Percentiles rank a stretch among this genome's conserved stretches.
phyloP scores from a whole-genome alignment of 2,329 filamentous ascomycete genomes.

The Chrysoporthe cubensis region DNA sequence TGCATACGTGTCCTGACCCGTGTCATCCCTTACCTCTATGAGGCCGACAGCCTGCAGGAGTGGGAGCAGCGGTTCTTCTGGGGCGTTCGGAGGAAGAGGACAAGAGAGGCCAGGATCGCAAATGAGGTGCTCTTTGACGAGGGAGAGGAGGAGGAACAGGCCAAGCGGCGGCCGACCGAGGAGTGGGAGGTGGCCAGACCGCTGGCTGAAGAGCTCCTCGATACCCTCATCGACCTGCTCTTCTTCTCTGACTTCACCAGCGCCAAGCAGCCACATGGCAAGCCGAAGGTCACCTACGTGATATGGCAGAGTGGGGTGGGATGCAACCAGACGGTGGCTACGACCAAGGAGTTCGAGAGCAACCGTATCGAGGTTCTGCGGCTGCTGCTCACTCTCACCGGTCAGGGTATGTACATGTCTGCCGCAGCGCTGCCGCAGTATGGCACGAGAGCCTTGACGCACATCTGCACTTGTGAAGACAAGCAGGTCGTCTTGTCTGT shows the following conservation, averaged over 20 bases:
- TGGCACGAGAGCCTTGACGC: slow-evolving; percentile 83
- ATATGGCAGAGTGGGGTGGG: slow-evolving; percentile 99
- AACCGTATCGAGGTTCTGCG: slow-evolving; percentile 90
- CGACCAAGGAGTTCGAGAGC: slow-evolving; percentile 89
- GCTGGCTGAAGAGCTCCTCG: slow-evolving; percentile 88
- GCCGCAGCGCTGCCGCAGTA: slow-evolving; percentile 77
- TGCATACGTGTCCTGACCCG: slow-evolving; percentile 91
- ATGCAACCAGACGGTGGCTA: slow-evolving; percentile 85
- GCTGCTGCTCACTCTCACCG: slow-evolving; percentile 81
- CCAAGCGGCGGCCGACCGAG: slow-evolving; percentile 54
- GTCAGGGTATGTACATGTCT: slow-evolving; percentile 92
- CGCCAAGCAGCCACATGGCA: slow-evolving; percentile 70
- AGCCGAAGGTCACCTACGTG: slow-evolving; percentile 83
- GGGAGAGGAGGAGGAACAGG: slow-evolving; percentile 58
- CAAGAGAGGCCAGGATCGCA: slow-evolving; percentile 65
- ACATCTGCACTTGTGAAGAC: slow-evolving; percentile 84
- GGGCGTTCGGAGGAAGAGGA: slow-evolving; percentile 73
- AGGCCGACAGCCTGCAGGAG: slow-evolving; percentile 76
- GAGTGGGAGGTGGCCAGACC: slow-evolving; percentile 85
- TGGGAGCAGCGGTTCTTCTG: slow-evolving; percentile 98
- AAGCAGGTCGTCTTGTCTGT: slow-evolving; percentile 91
- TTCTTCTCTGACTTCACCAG: slow-evolving; percentile 93
- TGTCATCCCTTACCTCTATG: slow-evolving; percentile 88
- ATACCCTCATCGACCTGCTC: slow-evolving; percentile 83
- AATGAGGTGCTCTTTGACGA: slow-evolving; percentile 87